phyloP scores from a whole-genome alignment of 2,329 filamentous ascomycete species.

The Aspergillus alliaceus region DNA sequence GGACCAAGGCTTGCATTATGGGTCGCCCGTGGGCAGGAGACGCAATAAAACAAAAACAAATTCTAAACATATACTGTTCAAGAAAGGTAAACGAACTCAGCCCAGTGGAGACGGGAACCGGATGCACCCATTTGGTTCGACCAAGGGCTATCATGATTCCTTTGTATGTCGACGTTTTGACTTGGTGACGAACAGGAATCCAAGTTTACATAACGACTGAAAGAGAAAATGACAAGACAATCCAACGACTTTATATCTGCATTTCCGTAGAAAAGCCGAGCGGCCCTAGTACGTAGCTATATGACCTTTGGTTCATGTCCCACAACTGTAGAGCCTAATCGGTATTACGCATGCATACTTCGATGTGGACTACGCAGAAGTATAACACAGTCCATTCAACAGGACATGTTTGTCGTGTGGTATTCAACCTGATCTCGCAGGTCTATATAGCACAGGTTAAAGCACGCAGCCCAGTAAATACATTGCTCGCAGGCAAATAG shows the following conservation, averaged over 20 bases:
- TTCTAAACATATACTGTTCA: conserved; percentile 12
- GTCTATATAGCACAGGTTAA: background rate
- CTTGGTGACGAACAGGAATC: background rate
- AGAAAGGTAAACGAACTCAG: background rate
- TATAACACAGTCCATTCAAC: no score
- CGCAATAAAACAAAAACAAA: conserved; percentile 15
- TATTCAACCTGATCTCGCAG: background rate
- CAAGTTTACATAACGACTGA: conserved; percentile 2
- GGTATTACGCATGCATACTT: no score
- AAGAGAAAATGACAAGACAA: conserved; percentile 5
- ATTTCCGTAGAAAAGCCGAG: no score
- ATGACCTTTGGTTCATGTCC: no score
- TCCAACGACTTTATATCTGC: background rate
- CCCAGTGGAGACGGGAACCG: background rate
- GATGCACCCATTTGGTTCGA: background rate
- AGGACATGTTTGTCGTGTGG: no score
- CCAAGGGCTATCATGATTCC: background rate
- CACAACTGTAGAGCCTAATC: no score
- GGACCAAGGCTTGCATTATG: conserved; percentile 13
- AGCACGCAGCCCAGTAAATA: background rate
- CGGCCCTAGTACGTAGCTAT: no score
- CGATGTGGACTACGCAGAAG: no score
- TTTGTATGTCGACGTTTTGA: background rate
- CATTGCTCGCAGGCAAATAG: background rate
- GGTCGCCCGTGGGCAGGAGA: conserved; percentile 14